Percentiles rank a stretch among this genome's conserved stretches.
phyloP scores from a whole-genome alignment of 1,139 yeast species.

The Ogataea hybrid region DNA sequence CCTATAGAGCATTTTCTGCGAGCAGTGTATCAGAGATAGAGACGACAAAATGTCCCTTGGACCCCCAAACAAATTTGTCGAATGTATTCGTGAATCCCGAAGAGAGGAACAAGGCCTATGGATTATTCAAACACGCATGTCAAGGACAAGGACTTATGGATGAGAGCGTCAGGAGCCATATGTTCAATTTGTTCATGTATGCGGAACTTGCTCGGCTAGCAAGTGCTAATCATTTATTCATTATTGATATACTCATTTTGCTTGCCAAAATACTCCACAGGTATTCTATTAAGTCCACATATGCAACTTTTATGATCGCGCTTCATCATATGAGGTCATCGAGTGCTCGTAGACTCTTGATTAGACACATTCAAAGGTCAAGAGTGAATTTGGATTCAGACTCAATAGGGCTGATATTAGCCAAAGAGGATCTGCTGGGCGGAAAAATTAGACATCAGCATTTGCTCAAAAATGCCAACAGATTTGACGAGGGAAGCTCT shows the following conservation, averaged over 20 bases:
- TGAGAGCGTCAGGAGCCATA: neutral
- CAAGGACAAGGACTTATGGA: neutral
- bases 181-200: conserved; percentile 1
- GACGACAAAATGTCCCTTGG: too few species aligned
- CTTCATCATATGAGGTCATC: conserved; percentile 4
- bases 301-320: conserved; percentile 12
- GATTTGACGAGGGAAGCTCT: neutral
- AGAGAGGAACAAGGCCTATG: neutral
- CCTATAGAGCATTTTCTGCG: too few species aligned
- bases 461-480: conserved; percentile 1
- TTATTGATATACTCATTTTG: neutral
- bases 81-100: neutral
- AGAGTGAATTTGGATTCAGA: too few species aligned
- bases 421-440: too few species aligned
- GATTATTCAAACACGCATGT: neutral
- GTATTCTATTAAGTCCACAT: conserved; percentile 4
- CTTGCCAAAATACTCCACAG: neutral
- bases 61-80: too few species aligned
- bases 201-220: neutral
- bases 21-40: too few species aligned
- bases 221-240: neutral
- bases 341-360: neutral
- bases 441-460: neutral
- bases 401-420: neutral
- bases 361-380: neutral